Percentiles rank a stretch among this genome's conserved stretches.
phyloP scores from a whole-genome alignment of 1,284 basidiomycete species.

The Melampsora americana region DNA sequence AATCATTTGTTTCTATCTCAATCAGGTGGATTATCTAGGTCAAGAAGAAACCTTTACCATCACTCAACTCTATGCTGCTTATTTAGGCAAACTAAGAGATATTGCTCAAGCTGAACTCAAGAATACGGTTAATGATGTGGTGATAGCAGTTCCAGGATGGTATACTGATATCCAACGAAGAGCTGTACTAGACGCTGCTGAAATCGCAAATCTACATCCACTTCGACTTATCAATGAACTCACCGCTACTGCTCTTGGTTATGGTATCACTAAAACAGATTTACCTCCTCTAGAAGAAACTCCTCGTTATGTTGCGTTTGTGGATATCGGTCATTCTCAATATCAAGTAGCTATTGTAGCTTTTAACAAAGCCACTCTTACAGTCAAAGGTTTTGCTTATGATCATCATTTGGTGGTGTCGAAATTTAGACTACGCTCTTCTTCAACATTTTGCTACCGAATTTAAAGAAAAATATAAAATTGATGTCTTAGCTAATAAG shows the following conservation, averaged over 20 bases:
- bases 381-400: conserved; percentile 78
- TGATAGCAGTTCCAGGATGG: conserved; percentile 91
- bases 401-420: conserved; percentile 88
- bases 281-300: conserved; percentile 73
- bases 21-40: conserved; percentile 78
- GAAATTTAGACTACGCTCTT: conserved; percentile 85
- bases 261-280: conserved; percentile 94
- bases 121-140: conserved; percentile 76
- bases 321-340: conserved; percentile 87
- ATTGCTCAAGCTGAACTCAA: conserved; percentile 79
- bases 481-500: conserved; percentile 81
- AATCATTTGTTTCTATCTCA: background rate
- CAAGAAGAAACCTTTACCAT: conserved; percentile 73
- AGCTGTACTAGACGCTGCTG: conserved; percentile 78
- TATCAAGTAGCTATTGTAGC: conserved; percentile 79
- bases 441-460: conserved; percentile 79
- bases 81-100: conserved; percentile 80
- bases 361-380: conserved; percentile 85
- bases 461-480: conserved; percentile 90
- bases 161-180: conserved; percentile 86
- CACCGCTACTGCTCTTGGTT: conserved; percentile 85
- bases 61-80: conserved; percentile 81
- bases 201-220: conserved; percentile 79
- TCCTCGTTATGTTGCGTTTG: conserved; percentile 79
- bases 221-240: conserved; percentile 92